A percentile compares a stretch with the other conserved stretches of the same genome.
phyloP scores from a whole-genome alignment of 164 flowering plant genomes.

The Liquidambar formosana region DNA sequence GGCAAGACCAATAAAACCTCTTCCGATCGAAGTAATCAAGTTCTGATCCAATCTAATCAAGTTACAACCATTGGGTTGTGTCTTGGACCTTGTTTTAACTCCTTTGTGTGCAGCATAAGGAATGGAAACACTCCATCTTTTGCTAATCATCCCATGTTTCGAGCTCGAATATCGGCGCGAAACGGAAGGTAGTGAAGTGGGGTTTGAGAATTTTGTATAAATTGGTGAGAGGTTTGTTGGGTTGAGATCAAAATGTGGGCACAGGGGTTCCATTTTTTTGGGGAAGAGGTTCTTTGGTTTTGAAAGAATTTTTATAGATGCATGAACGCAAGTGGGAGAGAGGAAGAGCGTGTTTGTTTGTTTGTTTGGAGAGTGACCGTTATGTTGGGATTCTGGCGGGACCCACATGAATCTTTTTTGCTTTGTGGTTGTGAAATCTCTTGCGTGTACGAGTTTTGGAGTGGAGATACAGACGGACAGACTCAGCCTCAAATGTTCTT shows the following conservation, averaged over 20 bases:
- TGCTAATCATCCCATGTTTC: background rate
- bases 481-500: too few species aligned
- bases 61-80: background rate
- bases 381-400: conserved; percentile 8
- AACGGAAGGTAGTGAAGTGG: conserved; percentile 13
- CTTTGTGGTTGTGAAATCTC: background rate
- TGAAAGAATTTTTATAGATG: background rate
- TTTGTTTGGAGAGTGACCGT: background rate
- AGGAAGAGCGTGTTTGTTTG: background rate
- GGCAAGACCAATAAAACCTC: conserved; percentile 50
- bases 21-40: conserved; percentile 36
- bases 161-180: conserved; percentile 22
- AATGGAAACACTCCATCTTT: conserved; percentile 16
- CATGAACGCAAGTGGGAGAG: background rate
- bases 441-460: too few species aligned
- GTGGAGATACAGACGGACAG: too few species aligned
- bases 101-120: background rate
- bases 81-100: conserved; percentile 9
- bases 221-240: conserved; percentile 20
- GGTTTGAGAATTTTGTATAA: conserved; percentile 21
- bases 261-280: conserved; percentile 39
- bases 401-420: conserved; percentile 12
- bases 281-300: background rate
- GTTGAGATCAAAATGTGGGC: conserved; percentile 27
- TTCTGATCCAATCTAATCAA: background rate